Conservation (phyloP, 208 protist genomes). For the Leishmania mexicana region DNA sequence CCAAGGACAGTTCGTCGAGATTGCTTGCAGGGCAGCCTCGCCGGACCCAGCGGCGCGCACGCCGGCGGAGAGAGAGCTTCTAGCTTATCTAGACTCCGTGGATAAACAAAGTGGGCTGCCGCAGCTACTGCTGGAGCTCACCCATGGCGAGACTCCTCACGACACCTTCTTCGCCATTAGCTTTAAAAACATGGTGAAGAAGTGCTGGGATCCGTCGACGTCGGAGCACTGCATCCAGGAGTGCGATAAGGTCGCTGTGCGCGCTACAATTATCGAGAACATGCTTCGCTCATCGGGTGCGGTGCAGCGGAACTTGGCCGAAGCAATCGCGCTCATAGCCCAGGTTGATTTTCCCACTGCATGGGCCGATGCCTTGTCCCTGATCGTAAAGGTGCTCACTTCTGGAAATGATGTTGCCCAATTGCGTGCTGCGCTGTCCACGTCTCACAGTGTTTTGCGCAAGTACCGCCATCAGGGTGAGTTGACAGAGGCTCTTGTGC, state of each 20-base stretch:
- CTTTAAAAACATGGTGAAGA: conserved; percentile 89
- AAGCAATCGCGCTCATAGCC: conserved; percentile 89
- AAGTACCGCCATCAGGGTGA: conserved; percentile 81
- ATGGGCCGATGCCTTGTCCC: conserved; percentile 86
- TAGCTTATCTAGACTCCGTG: conserved; percentile 60
- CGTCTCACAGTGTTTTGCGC: conserved; percentile 89
- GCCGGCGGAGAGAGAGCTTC: conserved; percentile 62
- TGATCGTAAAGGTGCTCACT: conserved; percentile 62
- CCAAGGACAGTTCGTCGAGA: conserved; percentile 29
- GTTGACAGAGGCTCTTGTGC: conserved; percentile 54
- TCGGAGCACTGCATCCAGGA: conserved; percentile 85
- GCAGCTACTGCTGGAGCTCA: conserved; percentile 53
- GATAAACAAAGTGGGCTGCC: conserved; percentile 71
- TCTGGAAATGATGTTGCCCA: conserved; percentile 26
- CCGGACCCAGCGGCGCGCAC: conserved; percentile 50
- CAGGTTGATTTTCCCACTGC: conserved; percentile 90
- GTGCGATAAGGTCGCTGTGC: conserved; percentile 65
- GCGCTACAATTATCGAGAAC: conserved; percentile 49
- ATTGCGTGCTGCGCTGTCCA: conserved; percentile 75
- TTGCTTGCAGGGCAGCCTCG: conserved; percentile 50
- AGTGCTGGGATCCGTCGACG: conserved; percentile 71
- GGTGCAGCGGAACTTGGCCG: conserved; percentile 89
- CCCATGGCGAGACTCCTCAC: conserved; percentile 35
- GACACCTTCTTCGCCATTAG: conserved; percentile 75
- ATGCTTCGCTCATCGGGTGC: conserved; percentile 59